Base-by-base conservation (phyloP, 352 stramenopile species). In the Hyaloperonospora brassicae region DNA sequence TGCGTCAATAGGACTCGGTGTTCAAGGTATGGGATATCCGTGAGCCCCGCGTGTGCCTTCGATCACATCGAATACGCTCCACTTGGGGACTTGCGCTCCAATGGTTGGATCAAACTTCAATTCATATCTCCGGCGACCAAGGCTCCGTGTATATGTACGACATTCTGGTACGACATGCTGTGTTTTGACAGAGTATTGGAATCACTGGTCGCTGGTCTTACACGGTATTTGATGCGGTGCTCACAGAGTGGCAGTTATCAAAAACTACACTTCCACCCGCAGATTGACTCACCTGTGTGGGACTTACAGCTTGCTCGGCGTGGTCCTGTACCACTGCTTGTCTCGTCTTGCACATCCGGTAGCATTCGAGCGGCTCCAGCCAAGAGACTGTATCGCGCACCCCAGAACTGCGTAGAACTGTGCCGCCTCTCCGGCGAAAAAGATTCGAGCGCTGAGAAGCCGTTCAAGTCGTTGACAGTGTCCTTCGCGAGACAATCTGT, bases 21-120 rank as follows among this genome's bases (percentile, higher is more conserved):
- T 86, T 94, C 50, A 91, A 91, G 35, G 59, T 94, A 11, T 94
- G 84, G 84, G 84, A 94, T 55, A 64, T 92, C 22, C 77, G 84
- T 44, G 81, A 94, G 45, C 77, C 84, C 38, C 76, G 82, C 6
- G 72, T 89, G 12, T 88, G 76, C 43, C 59, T 92, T 10, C 76
- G 84, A 1, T 88, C 84, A 41, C 81, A 94, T 45, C 81, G 84
- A 40, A 87, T 91, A 49, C 76, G 79, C 12, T 88, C 78, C 8
- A 90, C 84, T 7, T 94, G 82, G 82, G 84, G 80, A 0, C 64
- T 91, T 14, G 55, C 79, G 12, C 57, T 92, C 9, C 72, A 89
- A 53, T 94, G 84, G 84, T 76, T 89, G 62, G 70, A 82, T 52
- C 71, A 86, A 42, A 86, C 75, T 10, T 79, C 68, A 17, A 68